Conservation (phyloP, 176 grass and related monocot species). For the bread wheat (Triticum aestivum) region DNA sequence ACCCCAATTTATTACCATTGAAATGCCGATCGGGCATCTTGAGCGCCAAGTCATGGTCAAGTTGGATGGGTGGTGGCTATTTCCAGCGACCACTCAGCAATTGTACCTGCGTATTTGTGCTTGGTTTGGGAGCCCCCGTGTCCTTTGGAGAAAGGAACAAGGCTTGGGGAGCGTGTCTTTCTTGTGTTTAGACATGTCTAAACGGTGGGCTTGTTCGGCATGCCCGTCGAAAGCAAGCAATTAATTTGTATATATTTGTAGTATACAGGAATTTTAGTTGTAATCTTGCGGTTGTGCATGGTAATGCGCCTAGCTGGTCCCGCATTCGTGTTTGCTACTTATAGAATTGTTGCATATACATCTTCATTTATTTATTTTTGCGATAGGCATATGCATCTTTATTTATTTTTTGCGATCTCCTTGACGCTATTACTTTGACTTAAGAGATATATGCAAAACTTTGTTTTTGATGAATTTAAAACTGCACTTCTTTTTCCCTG, state of each 20-base stretch:
- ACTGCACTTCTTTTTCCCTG: no score
- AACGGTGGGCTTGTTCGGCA: background rate
- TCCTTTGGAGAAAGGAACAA: background rate
- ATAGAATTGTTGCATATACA: background rate
- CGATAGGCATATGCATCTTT: background rate
- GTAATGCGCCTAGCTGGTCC: no score
- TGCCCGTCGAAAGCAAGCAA: background rate
- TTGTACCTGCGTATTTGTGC: slow-evolving; percentile 1
- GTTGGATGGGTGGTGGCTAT: slow-evolving; percentile 27
- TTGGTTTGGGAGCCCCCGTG: background rate
- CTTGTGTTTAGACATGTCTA: background rate
- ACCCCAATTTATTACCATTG: slow-evolving; percentile 11
- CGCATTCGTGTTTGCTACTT: no score
- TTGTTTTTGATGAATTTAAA: no score
- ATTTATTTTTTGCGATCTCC: background rate
- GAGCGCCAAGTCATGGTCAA: slow-evolving; percentile 26
- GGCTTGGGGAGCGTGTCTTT: background rate
- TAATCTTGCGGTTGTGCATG: no score
- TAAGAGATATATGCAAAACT: no score
- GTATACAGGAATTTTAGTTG: no score
- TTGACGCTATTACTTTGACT: background rate
- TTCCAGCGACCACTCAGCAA: slow-evolving; percentile 10
- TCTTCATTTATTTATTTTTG: no score
- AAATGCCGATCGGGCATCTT: slow-evolving; percentile 11
- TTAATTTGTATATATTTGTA: background rate